Evolutionary conservation across 306 rosid species (phyloP), one percentile per base, ranked within the genome.

Genomic region (Delonix regia): DNA sequence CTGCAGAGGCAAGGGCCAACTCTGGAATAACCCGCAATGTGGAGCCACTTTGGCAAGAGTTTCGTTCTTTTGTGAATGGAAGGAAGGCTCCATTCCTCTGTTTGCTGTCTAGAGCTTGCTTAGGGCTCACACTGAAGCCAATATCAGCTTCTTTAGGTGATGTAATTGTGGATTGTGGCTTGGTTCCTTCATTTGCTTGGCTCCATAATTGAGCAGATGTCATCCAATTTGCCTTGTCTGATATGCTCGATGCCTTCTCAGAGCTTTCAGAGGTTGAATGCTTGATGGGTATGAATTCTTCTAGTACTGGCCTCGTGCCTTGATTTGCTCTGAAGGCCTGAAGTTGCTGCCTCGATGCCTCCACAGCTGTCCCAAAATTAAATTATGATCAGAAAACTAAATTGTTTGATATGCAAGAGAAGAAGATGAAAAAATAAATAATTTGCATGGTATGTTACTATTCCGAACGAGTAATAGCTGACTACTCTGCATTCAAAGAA

Each of bases 181-280:
- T 88, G 55, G 78, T 68, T 81, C 76, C 99, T 61, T 87, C 91
- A 21, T 77, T 83, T 80, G 89, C 74, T 86, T 96, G 99, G 86
- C 99, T 96, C 99, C 99, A 96, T 42, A 96, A 85, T 65, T 96
- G 99, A 28, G 96, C 99, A 22, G 97, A 82, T 52, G 90, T 93
- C 99, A 96, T 96, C 99, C 99, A 96, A 48, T 90, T 96, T 48
- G 99, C 96, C 85, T 91, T 96, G 57, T 96, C 97, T 19, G 91
- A 88, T 44, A 84, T 55, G 81, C 80, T 90, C 33, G 88, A 56
- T 21, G 76, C 38, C 24, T 84, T 88, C 63, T 93, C 96, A 7
- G 88, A 72, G 80, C 68, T 83, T 78, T 95, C 98, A 11, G 93
- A 75, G 63, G 76, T 57, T 74, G 90, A 62, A 47, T 90, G 87